Evolutionary conservation across 306 rosid species (phyloP), one percentile per base, ranked within the genome.

Genomic region (Fragaria iinumae): DNA sequence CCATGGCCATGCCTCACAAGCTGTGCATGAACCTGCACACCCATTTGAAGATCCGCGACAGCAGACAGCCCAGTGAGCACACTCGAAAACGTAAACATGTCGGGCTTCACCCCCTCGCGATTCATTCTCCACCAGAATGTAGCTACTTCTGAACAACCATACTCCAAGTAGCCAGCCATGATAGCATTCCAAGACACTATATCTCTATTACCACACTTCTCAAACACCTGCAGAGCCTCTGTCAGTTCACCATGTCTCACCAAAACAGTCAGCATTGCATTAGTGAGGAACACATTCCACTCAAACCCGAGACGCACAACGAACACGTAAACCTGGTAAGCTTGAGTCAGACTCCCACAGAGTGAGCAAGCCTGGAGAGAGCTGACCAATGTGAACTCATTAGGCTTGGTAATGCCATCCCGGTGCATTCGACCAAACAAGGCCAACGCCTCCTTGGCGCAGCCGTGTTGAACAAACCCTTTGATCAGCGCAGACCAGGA

Each of bases 301-400:
- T 81, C 82, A 67, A 87, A 78, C 80, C 97, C 93, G 7, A 84
- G 79, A 60, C 91, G 82, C 75, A 92, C 80, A 41, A 88, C 63
- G 32, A 88, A 80, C 3, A 90, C 77, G 78, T 84, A 90, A 71
- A 92, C 81, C 79, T 90, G 93, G 82, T 82, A 79, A 10, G 87
- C 81, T 17, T 23, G 84, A 52, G 78, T 71, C 39, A 60, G 21
- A 69, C 77, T 84, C 72, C 75, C 79, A 1, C 57, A 47, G 29
- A 90, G 85, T 14, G 95, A 92, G 80, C 89, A 87, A 2, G 97
- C 97, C 1, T 92, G 95, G 18, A 92, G 90, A 25, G 89, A 87
- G 78, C 93, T 88, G 23, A 90, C 93, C 48, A 92, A 79, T 8
- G 95, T 92, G 82, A 86, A 88, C 74, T 92, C 95, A 29, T 90